Conservation (phyloP, 2,329 filamentous ascomycete genomes). For the Aureobasidium sp. region DNA sequence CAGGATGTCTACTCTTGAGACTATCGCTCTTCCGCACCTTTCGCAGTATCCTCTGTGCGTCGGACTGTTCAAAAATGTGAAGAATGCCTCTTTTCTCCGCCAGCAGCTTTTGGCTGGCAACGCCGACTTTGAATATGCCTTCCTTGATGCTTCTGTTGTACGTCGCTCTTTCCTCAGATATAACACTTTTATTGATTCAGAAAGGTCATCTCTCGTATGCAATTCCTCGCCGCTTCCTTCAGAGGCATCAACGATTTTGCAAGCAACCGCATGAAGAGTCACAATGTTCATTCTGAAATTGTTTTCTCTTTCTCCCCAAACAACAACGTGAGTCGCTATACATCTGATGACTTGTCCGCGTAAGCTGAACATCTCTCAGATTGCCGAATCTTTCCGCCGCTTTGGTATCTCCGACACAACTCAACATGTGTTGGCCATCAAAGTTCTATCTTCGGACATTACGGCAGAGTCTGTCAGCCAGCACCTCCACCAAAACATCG, state of each 20-base stretch:
- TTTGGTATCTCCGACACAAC: slow-evolving; percentile 73
- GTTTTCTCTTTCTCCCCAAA: slow-evolving; percentile 73
- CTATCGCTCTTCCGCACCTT: slow-evolving; percentile 67
- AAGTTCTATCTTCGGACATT: slow-evolving; percentile 52
- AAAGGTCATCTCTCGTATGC: slow-evolving; percentile 63
- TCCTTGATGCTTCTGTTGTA: slow-evolving; percentile 79
- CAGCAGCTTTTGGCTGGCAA: slow-evolving; percentile 82
- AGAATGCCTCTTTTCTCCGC: slow-evolving; percentile 71
- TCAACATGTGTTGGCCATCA: slow-evolving; percentile 69
- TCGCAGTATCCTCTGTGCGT: slow-evolving; percentile 64
- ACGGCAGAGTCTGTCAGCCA: slow-evolving; percentile 44
- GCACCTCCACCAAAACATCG: slow-evolving; percentile 56
- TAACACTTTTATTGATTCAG: neutral
- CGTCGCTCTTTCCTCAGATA: neutral
- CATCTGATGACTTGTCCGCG: neutral
- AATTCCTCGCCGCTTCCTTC: slow-evolving; percentile 69
- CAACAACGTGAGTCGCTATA: slow-evolving; percentile 58
- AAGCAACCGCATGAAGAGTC: slow-evolving; percentile 60
- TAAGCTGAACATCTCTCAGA: slow-evolving; percentile 47
- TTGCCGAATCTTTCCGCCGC: slow-evolving; percentile 81
- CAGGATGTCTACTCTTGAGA: slow-evolving; percentile 52
- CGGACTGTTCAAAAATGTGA: slow-evolving; percentile 66
- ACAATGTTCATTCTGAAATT: slow-evolving; percentile 83
- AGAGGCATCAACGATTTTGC: slow-evolving; percentile 64
- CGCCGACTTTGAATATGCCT: slow-evolving; percentile 81